Percentiles rank a stretch among this genome's conserved stretches.
Evolutionary conservation across 2,329 filamentous ascomycete genomes (phyloP).

Genomic region (Tolypocladium nubicola): DNA sequence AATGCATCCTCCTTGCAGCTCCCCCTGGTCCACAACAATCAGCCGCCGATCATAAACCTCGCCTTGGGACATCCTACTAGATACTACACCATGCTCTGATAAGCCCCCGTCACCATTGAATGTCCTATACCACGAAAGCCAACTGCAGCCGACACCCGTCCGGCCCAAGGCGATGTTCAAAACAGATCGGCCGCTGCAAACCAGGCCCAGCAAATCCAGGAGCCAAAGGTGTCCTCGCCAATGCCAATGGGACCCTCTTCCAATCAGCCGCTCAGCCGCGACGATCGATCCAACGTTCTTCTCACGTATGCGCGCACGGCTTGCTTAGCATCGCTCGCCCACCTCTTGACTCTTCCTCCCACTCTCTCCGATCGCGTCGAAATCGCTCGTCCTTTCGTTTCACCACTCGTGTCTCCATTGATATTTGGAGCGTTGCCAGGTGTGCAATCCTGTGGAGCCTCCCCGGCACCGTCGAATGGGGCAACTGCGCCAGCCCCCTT

Average conservation of each 20-base stretch:
- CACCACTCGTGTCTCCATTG: not conserved
- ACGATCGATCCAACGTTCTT: slow-evolving; percentile 20
- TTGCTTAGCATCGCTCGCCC: slow-evolving; percentile 21
- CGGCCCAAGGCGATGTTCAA: slow-evolving; percentile 5
- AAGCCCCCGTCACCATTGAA: not conserved
- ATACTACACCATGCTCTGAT: not conserved
- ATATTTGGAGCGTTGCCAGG: not conserved
- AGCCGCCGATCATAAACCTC: not conserved
- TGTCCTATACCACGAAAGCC: not conserved
- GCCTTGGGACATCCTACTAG: not conserved
- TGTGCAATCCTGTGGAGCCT: not conserved
- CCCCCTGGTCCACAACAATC: not conserved
- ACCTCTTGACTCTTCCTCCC: slow-evolving; percentile 18
- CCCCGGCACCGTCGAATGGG: slow-evolving; percentile 2
- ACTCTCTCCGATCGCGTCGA: slow-evolving; percentile 10
- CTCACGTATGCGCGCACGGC: slow-evolving; percentile 21
- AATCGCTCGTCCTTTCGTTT: slow-evolving; percentile 1
- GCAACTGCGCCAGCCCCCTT: slow-evolving; percentile 5
- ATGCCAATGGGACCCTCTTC: not conserved
- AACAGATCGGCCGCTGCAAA: not conserved
- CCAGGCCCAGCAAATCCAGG: slow-evolving; percentile 1
- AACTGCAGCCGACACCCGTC: not conserved
- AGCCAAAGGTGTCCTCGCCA: not conserved
- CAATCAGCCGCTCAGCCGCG: slow-evolving; percentile 8
- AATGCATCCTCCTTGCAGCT: not conserved